Percentiles rank a stretch among this genome's conserved stretches.
Conservation (phyloP, 169 alveolate species). For the Plasmodium berghei region DNA sequence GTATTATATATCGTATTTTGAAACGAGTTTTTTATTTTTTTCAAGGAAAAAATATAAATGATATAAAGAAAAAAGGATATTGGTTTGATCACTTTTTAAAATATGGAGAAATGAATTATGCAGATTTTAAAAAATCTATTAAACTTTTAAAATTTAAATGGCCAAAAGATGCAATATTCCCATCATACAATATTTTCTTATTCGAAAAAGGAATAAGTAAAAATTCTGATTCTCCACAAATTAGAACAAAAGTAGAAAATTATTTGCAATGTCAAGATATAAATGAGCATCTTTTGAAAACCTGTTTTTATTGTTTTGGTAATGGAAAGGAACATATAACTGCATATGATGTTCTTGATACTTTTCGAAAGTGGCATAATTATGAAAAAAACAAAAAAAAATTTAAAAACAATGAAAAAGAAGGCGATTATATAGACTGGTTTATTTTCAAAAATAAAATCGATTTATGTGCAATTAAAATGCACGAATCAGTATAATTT, state of each 20-base stretch:
- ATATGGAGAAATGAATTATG: conserved; percentile 69
- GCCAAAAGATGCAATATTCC: conserved; percentile 70
- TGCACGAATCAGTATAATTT: conserved; percentile 30
- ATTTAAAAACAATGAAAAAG: conserved; percentile 6
- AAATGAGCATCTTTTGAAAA: conserved; percentile 48
- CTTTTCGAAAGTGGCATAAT: conserved; percentile 49
- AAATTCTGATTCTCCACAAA: conserved; percentile 64
- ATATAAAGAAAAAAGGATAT: conserved; percentile 3
- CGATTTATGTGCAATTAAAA: conserved; percentile 40
- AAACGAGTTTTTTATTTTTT: neutral
- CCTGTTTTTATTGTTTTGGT: conserved; percentile 62
- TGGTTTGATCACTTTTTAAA: conserved; percentile 70
- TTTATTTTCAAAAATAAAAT: conserved; percentile 59
- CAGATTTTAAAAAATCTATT: conserved; percentile 46
- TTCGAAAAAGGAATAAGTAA: conserved; percentile 71
- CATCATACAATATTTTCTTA: conserved; percentile 60
- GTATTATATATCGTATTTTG: neutral
- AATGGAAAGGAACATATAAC: conserved; percentile 61
- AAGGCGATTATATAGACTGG: conserved; percentile 51
- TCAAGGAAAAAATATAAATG: neutral
- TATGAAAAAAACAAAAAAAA: conserved; percentile 14
- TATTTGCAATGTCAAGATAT: conserved; percentile 55
- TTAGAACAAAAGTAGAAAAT: conserved; percentile 61
- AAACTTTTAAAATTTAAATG: conserved; percentile 57
- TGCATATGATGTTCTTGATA: conserved; percentile 61